Conservation (phyloP, 176 grass and related monocot genomes). For the Bonia amplexicaulis region DNA sequence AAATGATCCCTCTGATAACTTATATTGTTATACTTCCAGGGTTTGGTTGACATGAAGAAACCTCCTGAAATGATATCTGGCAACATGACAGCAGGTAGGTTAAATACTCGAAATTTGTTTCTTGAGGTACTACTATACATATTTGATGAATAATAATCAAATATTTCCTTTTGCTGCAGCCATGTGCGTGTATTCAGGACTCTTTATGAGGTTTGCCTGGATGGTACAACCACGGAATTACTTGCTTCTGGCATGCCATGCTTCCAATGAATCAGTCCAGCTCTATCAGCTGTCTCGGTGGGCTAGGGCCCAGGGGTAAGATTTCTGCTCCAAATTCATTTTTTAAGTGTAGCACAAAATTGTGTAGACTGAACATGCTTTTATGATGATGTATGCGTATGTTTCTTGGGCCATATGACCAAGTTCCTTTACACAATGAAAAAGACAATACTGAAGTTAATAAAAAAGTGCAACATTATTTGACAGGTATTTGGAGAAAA, state of each 20-base stretch:
- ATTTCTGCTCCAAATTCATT: neutral
- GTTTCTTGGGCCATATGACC: neutral
- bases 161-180: slow-evolving; percentile 36
- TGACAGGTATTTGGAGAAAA: slow-evolving; percentile 61
- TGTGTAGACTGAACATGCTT: neutral
- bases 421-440: neutral
- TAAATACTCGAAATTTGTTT: neutral
- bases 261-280: slow-evolving; percentile 72
- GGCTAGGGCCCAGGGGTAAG: slow-evolving; percentile 61
- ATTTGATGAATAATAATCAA: neutral
- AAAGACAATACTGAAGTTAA: neutral
- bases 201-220: slow-evolving; percentile 91
- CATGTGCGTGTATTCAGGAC: slow-evolving; percentile 76
- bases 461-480: neutral
- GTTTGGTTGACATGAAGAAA: slow-evolving; percentile 69
- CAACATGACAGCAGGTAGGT: slow-evolving; percentile 75
- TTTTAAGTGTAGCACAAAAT: neutral
- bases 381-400: neutral
- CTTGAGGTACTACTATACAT: neutral
- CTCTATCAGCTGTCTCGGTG: slow-evolving; percentile 74
- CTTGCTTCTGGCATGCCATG: slow-evolving; percentile 73
- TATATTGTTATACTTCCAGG: slow-evolving; percentile 38
- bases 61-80: slow-evolving; percentile 84
- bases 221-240: slow-evolving; percentile 85
- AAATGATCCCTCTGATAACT: neutral